Evolutionary conservation across 108 stramenopile genomes (phyloP).

Genomic region (Bacterosira constricta): DNA sequence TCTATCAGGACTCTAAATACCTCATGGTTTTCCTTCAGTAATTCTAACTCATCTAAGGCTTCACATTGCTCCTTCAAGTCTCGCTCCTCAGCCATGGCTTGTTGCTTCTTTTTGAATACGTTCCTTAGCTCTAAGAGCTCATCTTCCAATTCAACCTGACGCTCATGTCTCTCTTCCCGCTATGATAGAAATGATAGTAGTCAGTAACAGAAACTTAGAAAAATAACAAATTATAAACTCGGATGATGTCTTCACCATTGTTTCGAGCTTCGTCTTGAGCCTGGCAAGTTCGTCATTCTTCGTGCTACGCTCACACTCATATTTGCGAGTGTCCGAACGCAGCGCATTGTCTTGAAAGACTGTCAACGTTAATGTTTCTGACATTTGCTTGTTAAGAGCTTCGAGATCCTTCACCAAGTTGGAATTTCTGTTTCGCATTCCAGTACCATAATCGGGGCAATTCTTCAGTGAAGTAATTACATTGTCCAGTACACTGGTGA

Average conservation of each 20-base stretch:
- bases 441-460: neutral
- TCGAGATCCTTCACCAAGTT: neutral
- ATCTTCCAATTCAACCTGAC: constrained; percentile 21
- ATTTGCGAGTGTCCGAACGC: constrained; percentile 12
- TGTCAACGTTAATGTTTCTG: neutral
- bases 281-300: constrained; percentile 23
- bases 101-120: constrained; percentile 7
- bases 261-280: constrained; percentile 2
- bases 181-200: neutral
- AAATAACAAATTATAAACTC: too few relatives aligned
- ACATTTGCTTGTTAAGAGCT: neutral
- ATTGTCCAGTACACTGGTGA: constrained; percentile 3
- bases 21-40: neutral
- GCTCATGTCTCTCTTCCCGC: constrained; percentile 17
- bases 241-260: neutral
- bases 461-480: neutral
- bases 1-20: constrained; percentile 8
- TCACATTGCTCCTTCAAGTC: neutral
- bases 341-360: constrained; percentile 15
- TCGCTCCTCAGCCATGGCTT: constrained; percentile 1
- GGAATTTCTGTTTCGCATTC: neutral
- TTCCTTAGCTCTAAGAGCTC: constrained; percentile 9
- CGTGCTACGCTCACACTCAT: constrained; percentile 12
- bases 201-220: too few relatives aligned
- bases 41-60: neutral